These are phyloP conservation scores for Lobulomyces angularis DNA, from an alignment of 192 early-diverging fungal species.

Conservation along the genomic window DNA sequence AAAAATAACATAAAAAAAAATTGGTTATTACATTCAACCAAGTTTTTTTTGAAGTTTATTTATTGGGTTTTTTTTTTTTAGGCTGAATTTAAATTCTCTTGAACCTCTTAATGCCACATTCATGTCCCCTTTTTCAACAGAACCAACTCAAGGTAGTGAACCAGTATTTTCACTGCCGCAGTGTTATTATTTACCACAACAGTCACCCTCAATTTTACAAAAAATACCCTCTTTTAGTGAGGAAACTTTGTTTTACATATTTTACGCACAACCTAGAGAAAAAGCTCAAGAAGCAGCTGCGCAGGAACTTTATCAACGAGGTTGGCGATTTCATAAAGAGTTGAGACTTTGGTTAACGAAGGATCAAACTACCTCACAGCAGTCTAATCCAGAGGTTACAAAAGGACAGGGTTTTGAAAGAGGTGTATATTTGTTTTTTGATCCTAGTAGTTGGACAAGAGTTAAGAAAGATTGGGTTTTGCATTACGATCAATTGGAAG, in stretches of 20 bases:
- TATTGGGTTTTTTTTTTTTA: too few relatives aligned
- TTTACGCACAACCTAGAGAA: slow-evolving; percentile 93
- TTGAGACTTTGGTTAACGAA: slow-evolving; percentile 83
- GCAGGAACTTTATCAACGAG: slow-evolving; percentile 82
- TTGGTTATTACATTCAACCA: neutral
- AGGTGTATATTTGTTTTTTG: slow-evolving; percentile 85
- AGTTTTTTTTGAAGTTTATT: slow-evolving; percentile 2
- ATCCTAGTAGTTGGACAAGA: slow-evolving; percentile 76
- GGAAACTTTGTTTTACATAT: slow-evolving; percentile 95
- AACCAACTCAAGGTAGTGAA: slow-evolving; percentile 55
- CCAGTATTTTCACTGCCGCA: slow-evolving; percentile 74
- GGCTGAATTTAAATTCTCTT: slow-evolving; percentile 37
- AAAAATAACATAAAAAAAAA: too few relatives aligned
- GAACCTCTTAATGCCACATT: slow-evolving; percentile 68
- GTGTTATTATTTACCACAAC: slow-evolving; percentile 48
- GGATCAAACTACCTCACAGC: slow-evolving; percentile 35
- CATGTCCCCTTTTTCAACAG: slow-evolving; percentile 79
- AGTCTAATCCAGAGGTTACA: slow-evolving; percentile 4
- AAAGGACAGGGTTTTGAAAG: slow-evolving; percentile 50
- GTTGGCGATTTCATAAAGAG: slow-evolving; percentile 96
- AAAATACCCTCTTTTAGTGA: slow-evolving; percentile 66
- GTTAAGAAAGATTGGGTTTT: slow-evolving; percentile 83
- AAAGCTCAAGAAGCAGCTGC: slow-evolving; percentile 83
- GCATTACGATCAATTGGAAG: slow-evolving; percentile 80
- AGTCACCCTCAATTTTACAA: slow-evolving; percentile 47